A percentile compares a stretch with the other conserved stretches of the same genome.
These are phyloP conservation scores for Crithidia sp. DNA, from an alignment of 208 protist genomes.

Conservation along the genomic window DNA sequence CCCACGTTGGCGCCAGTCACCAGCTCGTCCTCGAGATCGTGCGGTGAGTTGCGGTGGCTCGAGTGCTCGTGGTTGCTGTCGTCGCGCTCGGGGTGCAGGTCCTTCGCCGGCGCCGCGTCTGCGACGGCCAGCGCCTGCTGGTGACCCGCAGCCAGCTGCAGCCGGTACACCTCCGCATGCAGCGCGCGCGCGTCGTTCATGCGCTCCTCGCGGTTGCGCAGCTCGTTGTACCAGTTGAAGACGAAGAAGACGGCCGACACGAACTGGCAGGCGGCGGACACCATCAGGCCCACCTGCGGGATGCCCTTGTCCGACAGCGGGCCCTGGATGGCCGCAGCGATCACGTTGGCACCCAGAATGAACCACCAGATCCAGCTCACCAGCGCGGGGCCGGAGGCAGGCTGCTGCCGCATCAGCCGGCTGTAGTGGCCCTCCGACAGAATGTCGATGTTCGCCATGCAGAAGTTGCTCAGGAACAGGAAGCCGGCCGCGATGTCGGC, in stretches of 20 bases:
- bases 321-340: slow-evolving; percentile 43
- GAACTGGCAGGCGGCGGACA: slow-evolving; percentile 49
- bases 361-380: slow-evolving; percentile 73
- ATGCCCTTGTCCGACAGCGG: slow-evolving; percentile 45
- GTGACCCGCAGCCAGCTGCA: neutral
- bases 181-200: neutral
- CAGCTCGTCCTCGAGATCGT: neutral
- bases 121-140: neutral
- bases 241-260: slow-evolving; percentile 47
- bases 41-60: neutral
- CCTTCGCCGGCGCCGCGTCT: neutral
- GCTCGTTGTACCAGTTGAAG: slow-evolving; percentile 67
- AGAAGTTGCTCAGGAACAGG: slow-evolving; percentile 50
- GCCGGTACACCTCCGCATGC: no score
- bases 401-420: slow-evolving; percentile 46
- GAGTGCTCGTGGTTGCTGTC: slow-evolving; percentile 1
- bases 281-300: slow-evolving; percentile 39
- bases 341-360: slow-evolving; percentile 46
- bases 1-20: neutral
- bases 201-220: slow-evolving; percentile 46
- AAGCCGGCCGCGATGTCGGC: slow-evolving; percentile 38
- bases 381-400: slow-evolving; percentile 41
- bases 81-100: neutral
- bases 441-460: slow-evolving; percentile 68
- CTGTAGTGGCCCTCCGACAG: slow-evolving; percentile 75